phyloP scores from a whole-genome alignment of 2,329 filamentous ascomycete species.

The Scopulariopsis brevicaulis region DNA sequence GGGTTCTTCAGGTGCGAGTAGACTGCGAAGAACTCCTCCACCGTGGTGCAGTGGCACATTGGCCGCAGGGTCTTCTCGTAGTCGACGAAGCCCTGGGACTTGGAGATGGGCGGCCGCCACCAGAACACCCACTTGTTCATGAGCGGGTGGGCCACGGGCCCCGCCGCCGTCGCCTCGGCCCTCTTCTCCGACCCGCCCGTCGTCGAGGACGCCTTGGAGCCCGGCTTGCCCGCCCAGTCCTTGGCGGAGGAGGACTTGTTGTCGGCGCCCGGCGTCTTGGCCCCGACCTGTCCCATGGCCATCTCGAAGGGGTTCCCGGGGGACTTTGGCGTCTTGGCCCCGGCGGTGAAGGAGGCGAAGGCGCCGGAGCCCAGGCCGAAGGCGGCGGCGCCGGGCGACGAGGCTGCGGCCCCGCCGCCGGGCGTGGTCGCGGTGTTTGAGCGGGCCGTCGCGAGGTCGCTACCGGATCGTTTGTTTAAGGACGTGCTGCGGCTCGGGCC shows the following conservation, averaged over 20 bases:
- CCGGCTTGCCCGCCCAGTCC: constrained; percentile 38
- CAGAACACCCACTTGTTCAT: constrained; percentile 92
- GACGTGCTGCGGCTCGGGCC: constrained; percentile 50
- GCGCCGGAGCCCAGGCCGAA: constrained; percentile 92
- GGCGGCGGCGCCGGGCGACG: constrained; percentile 67
- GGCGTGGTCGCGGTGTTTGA: constrained; percentile 70
- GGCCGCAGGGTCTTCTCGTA: constrained; percentile 95
- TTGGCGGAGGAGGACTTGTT: constrained; percentile 18
- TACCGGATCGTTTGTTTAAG: constrained; percentile 61
- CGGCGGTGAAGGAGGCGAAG: constrained; percentile 75
- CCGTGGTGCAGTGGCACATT: constrained; percentile 70
- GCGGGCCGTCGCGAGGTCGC: constrained; percentile 31
- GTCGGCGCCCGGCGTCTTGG: constrained; percentile 17
- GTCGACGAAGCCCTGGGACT: constrained; percentile 76
- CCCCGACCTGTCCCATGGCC: constrained; percentile 37
- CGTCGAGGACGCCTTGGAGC: constrained; percentile 21
- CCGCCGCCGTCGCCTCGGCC: not conserved
- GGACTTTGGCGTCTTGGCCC: constrained; percentile 82
- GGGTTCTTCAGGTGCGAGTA: constrained; percentile 86
- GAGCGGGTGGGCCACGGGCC: constrained; percentile 36
- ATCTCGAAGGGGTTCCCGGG: constrained; percentile 72
- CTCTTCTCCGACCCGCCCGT: constrained; percentile 15
- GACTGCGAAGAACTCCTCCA: constrained; percentile 83
- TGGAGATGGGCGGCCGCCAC: constrained; percentile 93
- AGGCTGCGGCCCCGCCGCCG: constrained; percentile 57